Conservation (phyloP, 2,329 filamentous ascomycete species). For the Cladophialophora exuberans region DNA sequence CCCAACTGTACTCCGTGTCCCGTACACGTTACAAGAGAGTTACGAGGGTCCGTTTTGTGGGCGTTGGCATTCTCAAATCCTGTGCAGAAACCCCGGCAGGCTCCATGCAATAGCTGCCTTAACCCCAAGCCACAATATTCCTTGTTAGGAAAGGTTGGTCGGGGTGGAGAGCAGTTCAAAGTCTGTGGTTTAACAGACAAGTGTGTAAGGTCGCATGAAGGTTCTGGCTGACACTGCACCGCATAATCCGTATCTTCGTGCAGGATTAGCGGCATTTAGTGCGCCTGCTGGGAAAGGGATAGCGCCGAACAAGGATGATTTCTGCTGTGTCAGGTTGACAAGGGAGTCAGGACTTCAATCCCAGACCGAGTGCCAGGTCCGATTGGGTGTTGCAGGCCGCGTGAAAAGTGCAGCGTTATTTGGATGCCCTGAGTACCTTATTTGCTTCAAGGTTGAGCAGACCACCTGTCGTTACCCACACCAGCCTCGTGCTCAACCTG, state of each 20-base stretch:
- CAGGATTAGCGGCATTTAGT: conserved; percentile 19
- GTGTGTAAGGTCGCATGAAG: conserved; percentile 23
- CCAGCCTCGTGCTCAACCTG: conserved; percentile 17
- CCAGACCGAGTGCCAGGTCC: background rate
- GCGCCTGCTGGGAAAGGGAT: conserved; percentile 22
- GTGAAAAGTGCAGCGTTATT: conserved; percentile 1
- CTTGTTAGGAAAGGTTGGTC: conserved; percentile 2
- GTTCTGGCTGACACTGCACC: conserved; percentile 21
- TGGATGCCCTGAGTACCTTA: background rate
- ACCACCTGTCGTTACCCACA: conserved; percentile 8
- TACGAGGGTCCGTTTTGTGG: background rate
- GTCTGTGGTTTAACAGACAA: background rate
- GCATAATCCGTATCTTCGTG: background rate
- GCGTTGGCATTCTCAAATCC: background rate
- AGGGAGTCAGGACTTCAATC: background rate
- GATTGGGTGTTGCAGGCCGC: conserved; percentile 2
- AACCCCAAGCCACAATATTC: conserved; percentile 20
- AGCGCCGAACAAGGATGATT: conserved; percentile 8
- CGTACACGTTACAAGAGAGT: too few relatives aligned
- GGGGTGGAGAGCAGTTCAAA: background rate
- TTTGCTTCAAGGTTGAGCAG: conserved; percentile 6
- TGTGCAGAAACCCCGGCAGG: background rate
- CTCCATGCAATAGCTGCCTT: background rate
- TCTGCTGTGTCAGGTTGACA: background rate
- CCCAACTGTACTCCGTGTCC: too few relatives aligned